Base-by-base conservation (phyloP, 306 rosid species). In the Cucumis melo region DNA sequence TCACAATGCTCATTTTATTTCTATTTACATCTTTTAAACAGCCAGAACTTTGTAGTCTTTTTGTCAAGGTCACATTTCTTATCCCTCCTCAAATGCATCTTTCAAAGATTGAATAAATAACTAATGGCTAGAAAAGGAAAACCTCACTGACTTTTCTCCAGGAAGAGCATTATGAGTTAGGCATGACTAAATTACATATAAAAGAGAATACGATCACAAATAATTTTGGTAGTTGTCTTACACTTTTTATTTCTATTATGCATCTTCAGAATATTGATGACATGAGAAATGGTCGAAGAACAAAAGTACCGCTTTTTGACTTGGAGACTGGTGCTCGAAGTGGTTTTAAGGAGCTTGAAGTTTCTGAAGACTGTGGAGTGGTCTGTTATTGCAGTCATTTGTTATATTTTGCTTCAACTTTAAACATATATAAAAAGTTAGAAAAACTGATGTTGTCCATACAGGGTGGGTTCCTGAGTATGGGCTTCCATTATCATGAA, bases 321-420 rank as follows among this genome's bases (percentile, higher is more conserved):
- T 64, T 94, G 90, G 99, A 94, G 88, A 87, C 87, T 74, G 98
- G 99, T 85, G 96, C 87, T 62, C 93, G 93, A 75, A 92, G 88
- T 89, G 92, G 96, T 78, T 88, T 92, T 81, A 94, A 92, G 91
- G 98, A 94, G 58, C 98, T 92, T 79, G 90, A 89, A 84, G 99
- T 94, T 84, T 94, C 99, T 58, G 97, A 94, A 88, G 99, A 94
- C 83, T 94, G 96, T 88, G 99, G 99, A 83, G 99, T 88, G 98
- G 99, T 94, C 77, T 77, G 96, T 89, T 82, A 82, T 78, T 57
- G 71, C 78, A 59, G 21, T 67, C 44, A 36, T 79, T 42, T 38
- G 66, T 78, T 20, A 67, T 39, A 21, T 65, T 41, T 48, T 73
- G 64, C 51, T 58, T 38, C 55, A 34, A 76, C 23, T 14, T 39